These are phyloP conservation scores for Pichia manshurica DNA, from an alignment of 805 yeast species.

Conservation along the genomic window DNA sequence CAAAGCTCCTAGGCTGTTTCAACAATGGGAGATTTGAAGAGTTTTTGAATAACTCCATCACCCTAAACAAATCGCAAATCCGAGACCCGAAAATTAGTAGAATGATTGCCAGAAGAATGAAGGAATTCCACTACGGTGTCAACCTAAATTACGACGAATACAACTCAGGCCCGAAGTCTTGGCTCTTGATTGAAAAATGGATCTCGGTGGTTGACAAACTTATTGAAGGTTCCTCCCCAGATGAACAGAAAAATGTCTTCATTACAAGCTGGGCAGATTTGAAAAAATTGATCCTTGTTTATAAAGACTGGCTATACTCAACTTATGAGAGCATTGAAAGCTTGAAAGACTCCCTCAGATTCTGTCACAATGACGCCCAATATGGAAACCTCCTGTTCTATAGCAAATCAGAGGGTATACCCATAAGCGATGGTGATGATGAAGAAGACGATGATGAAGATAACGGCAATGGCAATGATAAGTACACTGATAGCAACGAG, in stretches of 20 bases:
- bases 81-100: conserved; percentile 70
- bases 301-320: conserved; percentile 56
- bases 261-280: conserved; percentile 47
- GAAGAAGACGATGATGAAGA: conserved; percentile 15
- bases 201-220: conserved; percentile 38
- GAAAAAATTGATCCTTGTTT: conserved; percentile 41
- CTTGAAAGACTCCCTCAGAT: conserved; percentile 51
- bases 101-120: conserved; percentile 93
- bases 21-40: conserved; percentile 93
- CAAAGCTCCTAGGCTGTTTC: conserved; percentile 82
- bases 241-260: conserved; percentile 37
- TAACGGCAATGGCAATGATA: background rate
- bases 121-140: conserved; percentile 82
- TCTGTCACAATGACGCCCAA: conserved; percentile 96
- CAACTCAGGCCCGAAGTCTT: conserved; percentile 56
- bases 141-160: conserved; percentile 54
- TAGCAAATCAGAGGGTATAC: conserved; percentile 25
- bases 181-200: conserved; percentile 76
- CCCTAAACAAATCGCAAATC: conserved; percentile 68
- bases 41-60: conserved; percentile 73
- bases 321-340: conserved; percentile 39
- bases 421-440: conserved; percentile 25
- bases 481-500: background rate
- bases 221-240: conserved; percentile 32
- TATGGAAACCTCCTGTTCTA: conserved; percentile 82